phyloP scores from a whole-genome alignment of 441 rosid genomes.

The Populus hybrid region DNA sequence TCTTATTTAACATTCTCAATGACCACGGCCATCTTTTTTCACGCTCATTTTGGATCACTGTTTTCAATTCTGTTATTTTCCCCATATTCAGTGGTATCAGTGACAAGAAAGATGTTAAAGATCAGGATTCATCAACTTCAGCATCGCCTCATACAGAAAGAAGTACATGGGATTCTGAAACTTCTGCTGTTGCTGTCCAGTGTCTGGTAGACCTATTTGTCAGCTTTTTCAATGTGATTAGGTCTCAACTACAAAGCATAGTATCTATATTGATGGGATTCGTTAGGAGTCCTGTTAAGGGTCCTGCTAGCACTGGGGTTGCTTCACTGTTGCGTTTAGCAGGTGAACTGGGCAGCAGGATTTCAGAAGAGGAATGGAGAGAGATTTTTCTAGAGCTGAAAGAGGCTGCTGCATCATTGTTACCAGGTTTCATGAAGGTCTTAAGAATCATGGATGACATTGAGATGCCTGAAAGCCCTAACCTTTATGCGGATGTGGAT shows the following conservation, averaged over 20 bases:
- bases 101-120: slow-evolving; percentile 52
- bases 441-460: slow-evolving; percentile 72
- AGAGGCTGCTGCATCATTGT: slow-evolving; percentile 62
- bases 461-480: slow-evolving; percentile 40
- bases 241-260: slow-evolving; percentile 63
- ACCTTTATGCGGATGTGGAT: slow-evolving; percentile 44
- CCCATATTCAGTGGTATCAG: slow-evolving; percentile 59
- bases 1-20: slow-evolving; percentile 89
- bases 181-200: slow-evolving; percentile 63
- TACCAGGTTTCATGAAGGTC: slow-evolving; percentile 71
- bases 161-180: slow-evolving; percentile 79
- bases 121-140: slow-evolving; percentile 37
- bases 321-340: slow-evolving; percentile 64
- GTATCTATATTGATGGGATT: slow-evolving; percentile 67
- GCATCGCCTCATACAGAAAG: slow-evolving; percentile 47
- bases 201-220: slow-evolving; percentile 77
- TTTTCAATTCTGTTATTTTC: slow-evolving; percentile 59
- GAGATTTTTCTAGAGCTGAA: slow-evolving; percentile 60
- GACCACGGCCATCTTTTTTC: slow-evolving; percentile 97
- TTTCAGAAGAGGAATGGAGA: slow-evolving; percentile 86
- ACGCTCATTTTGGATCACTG: slow-evolving; percentile 55
- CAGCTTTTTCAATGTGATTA: slow-evolving; percentile 49
- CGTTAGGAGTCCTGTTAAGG: slow-evolving; percentile 74
- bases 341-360: slow-evolving; percentile 59
- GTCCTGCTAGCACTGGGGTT: slow-evolving; percentile 81